Evolutionary conservation across 2,329 filamentous ascomycete genomes (phyloP), one percentile per base, ranked within the genome.

Genomic region (Aureobasidium pullulans): DNA sequence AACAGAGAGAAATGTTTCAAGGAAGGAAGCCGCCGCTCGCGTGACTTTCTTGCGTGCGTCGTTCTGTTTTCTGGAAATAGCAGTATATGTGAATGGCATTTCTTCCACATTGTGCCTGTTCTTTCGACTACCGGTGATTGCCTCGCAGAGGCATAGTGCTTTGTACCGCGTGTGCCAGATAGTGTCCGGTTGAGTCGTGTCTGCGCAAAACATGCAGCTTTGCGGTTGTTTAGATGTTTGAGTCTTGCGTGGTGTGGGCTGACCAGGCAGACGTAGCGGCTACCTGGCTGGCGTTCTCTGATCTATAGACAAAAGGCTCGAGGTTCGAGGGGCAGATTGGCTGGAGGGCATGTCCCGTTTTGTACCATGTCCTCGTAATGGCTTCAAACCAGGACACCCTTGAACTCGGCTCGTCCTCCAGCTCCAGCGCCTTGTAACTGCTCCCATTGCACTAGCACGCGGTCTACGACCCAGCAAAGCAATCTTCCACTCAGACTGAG

Each of bases 401-500:
- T 66, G 65, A 69, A 79, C 68, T 79, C 76, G 6, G 70, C 75
- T 61, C 72, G 64, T 4, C 74, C 73, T 2, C 72, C 73, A 2
- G 66, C 68, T 4, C 49, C 64, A 1, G 82, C 83, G 9, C 57
- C 64, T 1, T 82, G 83, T 43, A 94, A 76, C 59, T 77, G 74
- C 61, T 83, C 79, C 80, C 93, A 94, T 77, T 96, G 92, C 59
- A 96, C 90, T 56, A 95, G 72, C 67, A 95, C 89, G 50, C 86
- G 76, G 72, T 96, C 89, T 49, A 88, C 88, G 42, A 95, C 73
- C 47, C 78, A 75, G 1, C 87, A 74, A 60, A 99, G 77, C 39
- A 97, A 75, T 69, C 84, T 86, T 0, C 93, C 94, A 39, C 90
- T 96, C 61, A 96, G 72, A 75, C 93, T 97, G 64, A 97, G 74